Conservation (phyloP, 2,329 filamentous ascomycete genomes). For the Aspergillus sojae region DNA sequence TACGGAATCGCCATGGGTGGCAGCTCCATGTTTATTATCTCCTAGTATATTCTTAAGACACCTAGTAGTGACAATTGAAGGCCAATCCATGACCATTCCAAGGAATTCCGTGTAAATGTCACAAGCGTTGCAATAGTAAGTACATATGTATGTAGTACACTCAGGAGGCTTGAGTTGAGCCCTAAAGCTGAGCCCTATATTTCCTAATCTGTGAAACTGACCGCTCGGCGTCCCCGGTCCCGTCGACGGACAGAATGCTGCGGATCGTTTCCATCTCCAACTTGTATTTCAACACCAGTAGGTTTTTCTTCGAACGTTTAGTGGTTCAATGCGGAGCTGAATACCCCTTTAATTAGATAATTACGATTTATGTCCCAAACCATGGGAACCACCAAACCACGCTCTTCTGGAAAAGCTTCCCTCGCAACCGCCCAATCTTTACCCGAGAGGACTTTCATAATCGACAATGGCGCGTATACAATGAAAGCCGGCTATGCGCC, state of each 20-base stretch:
- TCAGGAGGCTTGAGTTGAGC: conserved; percentile 10
- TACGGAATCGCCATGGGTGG: neutral
- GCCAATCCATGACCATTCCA: neutral
- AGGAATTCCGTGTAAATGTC: neutral
- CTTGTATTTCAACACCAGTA: neutral
- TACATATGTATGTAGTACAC: neutral
- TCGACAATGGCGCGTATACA: conserved; percentile 91
- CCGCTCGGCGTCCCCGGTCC: conserved; percentile 17
- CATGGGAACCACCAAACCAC: conserved; percentile 40
- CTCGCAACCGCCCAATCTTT: conserved; percentile 52
- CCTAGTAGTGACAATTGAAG: neutral
- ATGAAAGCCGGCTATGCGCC: conserved; percentile 84
- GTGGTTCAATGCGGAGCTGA: neutral
- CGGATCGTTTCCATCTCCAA: conserved; percentile 6
- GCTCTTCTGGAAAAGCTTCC: conserved; percentile 54
- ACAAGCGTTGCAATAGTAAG: neutral
- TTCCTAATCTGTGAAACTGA: conserved; percentile 20
- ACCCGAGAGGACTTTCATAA: conserved; percentile 72
- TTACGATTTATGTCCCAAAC: neutral
- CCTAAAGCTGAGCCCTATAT: conserved; percentile 28
- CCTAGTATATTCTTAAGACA: neutral
- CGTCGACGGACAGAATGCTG: conserved; percentile 14
- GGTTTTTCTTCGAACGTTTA: neutral
- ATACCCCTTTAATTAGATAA: neutral
- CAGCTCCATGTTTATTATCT: neutral